Base-by-base conservation (phyloP, 2,329 filamentous ascomycete genomes). In the Xylariaceae sp. region DNA sequence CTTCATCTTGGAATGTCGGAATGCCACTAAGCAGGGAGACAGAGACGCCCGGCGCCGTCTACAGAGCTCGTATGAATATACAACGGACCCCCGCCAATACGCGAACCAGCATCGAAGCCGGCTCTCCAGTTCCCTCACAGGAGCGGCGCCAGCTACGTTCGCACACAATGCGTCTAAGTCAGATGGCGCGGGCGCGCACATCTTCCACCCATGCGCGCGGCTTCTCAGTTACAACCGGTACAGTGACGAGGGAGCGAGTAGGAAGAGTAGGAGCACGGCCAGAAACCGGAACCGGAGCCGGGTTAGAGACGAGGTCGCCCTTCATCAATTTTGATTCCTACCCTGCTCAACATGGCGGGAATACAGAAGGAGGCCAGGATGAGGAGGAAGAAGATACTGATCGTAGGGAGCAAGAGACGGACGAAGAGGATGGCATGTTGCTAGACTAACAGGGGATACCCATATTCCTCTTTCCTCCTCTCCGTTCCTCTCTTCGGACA, bases 111-210 rank as follows among this genome's bases (percentile, higher is more conserved):
- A 40, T 49, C 34, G 56, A 56, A 13, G 45, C 50, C 1, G 53
- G 53, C 32, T 57, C 55, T 3, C 53, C 55, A 3, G 9, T 47
- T 8, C 19, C 55, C 15, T 26, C 47, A 39, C 49, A 22, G 12
- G 42, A 52, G 12, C 53, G 55, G 21, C 55, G 52, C 9, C 46
- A 40, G 16, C 18, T 48, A 16, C 55, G 52, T 30, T 47, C 47
- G 13, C 41, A 53, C 1, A 52, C 49, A 12, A 36, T 52, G 48
- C 55, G 53, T 4, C 26, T 48, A 5, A 9, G 16, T 1, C 21
- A 53, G 10, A 19, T 13, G 9, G 7, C 26, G 19, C 12, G 15
- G 2, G 18, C 26, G 26, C 21, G 15, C 3, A 22, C n/a, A 1
- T 19, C 3, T 2, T 29, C 32, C 0, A 21, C 29, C 2, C 52